Base-by-base conservation (phyloP, 441 rosid genomes). In the Syzygium syzygioides region DNA sequence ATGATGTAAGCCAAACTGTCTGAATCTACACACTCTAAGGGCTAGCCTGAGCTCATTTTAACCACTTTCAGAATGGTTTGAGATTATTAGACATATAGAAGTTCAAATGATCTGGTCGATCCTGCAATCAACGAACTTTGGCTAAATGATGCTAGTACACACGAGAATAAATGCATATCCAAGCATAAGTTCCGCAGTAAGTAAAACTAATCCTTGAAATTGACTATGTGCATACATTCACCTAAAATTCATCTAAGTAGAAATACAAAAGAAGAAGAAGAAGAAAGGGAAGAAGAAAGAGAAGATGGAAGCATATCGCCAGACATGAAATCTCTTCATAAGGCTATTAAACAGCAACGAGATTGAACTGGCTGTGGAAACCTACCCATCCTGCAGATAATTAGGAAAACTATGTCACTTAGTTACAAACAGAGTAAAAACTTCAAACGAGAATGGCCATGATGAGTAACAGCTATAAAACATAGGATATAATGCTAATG, bases 301-400 rank as follows among this genome's bases (percentile, higher is more conserved):
- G 52, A 71, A 89, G 17, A 37, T 76, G 71, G 86, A 86, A 91
- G 86, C 85, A 86, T 57, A 87, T 85, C 85, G 60, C 76, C 86
- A 88, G 85, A 80, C 86, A 85, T 55, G 30, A 26, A 41, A 85
- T 52, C 41, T 28, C 59, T 54, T 52, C 62, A 71, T 57, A 88
- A 19, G 50, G 8, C 55, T n/a, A 19, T 11, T 52, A 26, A 64
- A 80, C 79, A 48, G 59, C 64, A 50, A 79, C 52, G 32, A 12
- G 54, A 86, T 84, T 71, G 60, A 88, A 88, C 87, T 86, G 71
- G 80, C 45, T 48, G 91, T 48, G 50, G 55, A 88, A 89, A 87
- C 93, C 88, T 96, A 95, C 98, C 98, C 99, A 89, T 96, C 99
- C 99, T 96, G 99, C 97, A 94, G 86, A 92, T 85, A 84, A 86